phyloP scores from a whole-genome alignment of 768 basidiomycete species.

The Nidularia pulvinata region DNA sequence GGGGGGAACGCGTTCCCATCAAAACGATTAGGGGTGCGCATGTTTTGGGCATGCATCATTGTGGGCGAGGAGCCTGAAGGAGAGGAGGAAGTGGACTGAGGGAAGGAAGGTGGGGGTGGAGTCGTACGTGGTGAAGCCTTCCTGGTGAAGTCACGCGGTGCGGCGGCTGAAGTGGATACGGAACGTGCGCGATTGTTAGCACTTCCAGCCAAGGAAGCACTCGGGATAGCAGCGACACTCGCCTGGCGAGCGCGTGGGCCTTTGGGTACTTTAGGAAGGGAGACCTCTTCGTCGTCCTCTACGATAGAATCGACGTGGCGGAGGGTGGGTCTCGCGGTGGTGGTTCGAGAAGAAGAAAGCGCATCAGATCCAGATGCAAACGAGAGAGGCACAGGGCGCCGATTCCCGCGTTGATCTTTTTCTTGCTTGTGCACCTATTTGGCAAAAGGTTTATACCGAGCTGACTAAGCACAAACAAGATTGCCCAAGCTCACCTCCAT shows the following conservation, averaged over 20 bases:
- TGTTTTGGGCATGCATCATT: slow-evolving; percentile 15
- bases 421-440: slow-evolving; percentile 74
- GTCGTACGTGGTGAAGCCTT: slow-evolving; percentile 23
- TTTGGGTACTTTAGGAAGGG: slow-evolving; percentile 21
- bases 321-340: slow-evolving; percentile 38
- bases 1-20: slow-evolving; percentile 36
- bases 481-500: slow-evolving; percentile 67
- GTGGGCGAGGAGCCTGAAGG: slow-evolving; percentile 14
- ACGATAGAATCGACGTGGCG: slow-evolving; percentile 64
- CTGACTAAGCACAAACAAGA: slow-evolving; percentile 25
- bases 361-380: slow-evolving; percentile 32
- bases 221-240: slow-evolving; percentile 40
- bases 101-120: slow-evolving; percentile 23
- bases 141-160: slow-evolving; percentile 18
- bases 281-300: slow-evolving; percentile 62
- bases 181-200: slow-evolving; percentile 34
- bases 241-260: slow-evolving; percentile 40
- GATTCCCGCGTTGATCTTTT: slow-evolving; percentile 48
- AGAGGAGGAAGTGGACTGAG: slow-evolving; percentile 18
- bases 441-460: slow-evolving; percentile 18
- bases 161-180: slow-evolving; percentile 34
- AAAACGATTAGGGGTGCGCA: not conserved
- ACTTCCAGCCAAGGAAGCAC: slow-evolving; percentile 23
- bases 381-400: slow-evolving; percentile 32
- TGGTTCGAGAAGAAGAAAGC: slow-evolving; percentile 24